Conservation (phyloP, 768 basidiomycete species). For the Mycena leptocephala region DNA sequence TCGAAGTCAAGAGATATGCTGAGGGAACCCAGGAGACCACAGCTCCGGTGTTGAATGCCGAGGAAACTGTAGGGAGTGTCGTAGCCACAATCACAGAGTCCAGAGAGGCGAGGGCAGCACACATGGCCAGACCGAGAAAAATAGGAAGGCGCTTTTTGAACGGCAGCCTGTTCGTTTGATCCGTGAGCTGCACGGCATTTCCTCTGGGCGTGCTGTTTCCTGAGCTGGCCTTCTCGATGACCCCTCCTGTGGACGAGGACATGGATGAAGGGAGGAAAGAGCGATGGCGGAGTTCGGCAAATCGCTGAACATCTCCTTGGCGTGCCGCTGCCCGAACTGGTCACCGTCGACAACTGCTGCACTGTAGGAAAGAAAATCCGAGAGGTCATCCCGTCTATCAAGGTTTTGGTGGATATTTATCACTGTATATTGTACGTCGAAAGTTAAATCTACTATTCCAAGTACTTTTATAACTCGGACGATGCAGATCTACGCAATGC, state of each 20-base stretch:
- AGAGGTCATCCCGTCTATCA: background rate
- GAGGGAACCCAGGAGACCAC: slow-evolving; percentile 83
- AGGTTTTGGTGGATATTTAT: background rate
- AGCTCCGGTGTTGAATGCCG: slow-evolving; percentile 75
- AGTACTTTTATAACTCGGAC: background rate
- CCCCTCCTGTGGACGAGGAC: background rate
- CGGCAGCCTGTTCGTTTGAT: slow-evolving; percentile 85
- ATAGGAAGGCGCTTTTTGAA: slow-evolving; percentile 75
- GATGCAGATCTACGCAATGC: slow-evolving; percentile 8
- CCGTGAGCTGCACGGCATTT: slow-evolving; percentile 59
- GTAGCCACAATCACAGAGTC: slow-evolving; percentile 86
- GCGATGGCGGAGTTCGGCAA: background rate
- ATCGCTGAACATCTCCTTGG: background rate
- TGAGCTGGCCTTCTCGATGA: background rate
- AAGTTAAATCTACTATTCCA: no score
- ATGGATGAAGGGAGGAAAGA: background rate
- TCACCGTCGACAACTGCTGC: background rate
- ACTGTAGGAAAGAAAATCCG: background rate
- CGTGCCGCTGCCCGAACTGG: background rate
- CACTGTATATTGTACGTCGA: background rate
- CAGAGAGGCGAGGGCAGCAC: slow-evolving; percentile 73
- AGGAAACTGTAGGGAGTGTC: slow-evolving; percentile 80
- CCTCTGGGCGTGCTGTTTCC: no score
- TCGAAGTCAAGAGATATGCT: slow-evolving; percentile 78
- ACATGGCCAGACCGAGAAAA: slow-evolving; percentile 73